Base-by-base conservation (phyloP, 192 early-diverging fungal genomes). In the Coemansia sp. region DNA sequence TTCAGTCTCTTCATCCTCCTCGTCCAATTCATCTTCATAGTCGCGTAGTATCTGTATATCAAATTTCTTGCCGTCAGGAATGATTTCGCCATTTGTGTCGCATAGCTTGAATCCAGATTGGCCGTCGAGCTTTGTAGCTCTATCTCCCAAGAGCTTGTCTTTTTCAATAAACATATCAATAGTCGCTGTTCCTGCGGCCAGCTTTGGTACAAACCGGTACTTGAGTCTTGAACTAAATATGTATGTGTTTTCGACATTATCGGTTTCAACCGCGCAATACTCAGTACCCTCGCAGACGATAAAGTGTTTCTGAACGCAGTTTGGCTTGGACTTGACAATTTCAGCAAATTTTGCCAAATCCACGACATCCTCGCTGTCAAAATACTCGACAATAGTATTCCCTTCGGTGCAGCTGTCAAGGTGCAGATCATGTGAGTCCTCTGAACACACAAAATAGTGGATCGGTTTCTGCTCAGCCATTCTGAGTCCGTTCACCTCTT, bases 351-450 rank as follows among this genome's bases (percentile, higher is more conserved):
- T 32, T 4, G 29, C 5, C 29, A 32, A 32, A 0, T 32, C 29
- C 6, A 5, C 6, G 29, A 6, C 29, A 5, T 32, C 29, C 29
- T 32, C 5, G 29, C 29, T 32, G 29, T 24, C 49, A 47, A 52
- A 63, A 39, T 52, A 63, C 19, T 63, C 24, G 32, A 53, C 61
- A 29, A 50, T 50, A 2, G 25, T 62, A 14, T 62, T 50, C 2
- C 37, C 12, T 3, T 29, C 23, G 0, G 48, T 58, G 10, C 0
- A 0, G 17, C 38, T 58, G 37, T 38, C 10, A 38, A 38, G 32
- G n/a, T n/a, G 15, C 17, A 58, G 57, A 15, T 2, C 0, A n/a
- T 58, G 35, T 4, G 32, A 32, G 5, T 38, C 29, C 29, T 15
- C 29, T 32, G 29, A 6, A 6, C 29, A 6, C 29, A 32, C 6